These are phyloP conservation scores for Nemania abortiva DNA, from an alignment of 2,329 filamentous ascomycete genomes.

Conservation along the genomic window DNA sequence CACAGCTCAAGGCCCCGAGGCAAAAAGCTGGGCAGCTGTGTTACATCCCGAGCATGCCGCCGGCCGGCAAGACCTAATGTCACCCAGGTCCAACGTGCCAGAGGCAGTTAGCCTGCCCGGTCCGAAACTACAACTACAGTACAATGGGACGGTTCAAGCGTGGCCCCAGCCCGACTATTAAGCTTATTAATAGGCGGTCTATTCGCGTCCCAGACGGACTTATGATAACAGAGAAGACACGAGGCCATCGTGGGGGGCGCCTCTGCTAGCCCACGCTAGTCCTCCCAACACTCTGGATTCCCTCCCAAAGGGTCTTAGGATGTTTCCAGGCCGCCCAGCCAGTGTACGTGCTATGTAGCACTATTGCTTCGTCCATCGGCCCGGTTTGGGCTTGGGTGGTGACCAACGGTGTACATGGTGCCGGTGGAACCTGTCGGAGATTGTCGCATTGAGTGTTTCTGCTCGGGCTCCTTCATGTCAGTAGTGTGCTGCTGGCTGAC, in stretches of 20 bases:
- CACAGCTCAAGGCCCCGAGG: slow-evolving; percentile 1
- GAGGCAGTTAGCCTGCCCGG: neutral
- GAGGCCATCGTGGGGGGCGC: neutral
- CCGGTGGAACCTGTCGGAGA: too few species aligned
- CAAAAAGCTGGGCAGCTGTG: neutral
- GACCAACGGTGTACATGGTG: neutral
- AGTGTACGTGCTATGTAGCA: neutral
- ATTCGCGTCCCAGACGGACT: neutral
- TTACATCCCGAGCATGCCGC: slow-evolving; percentile 19
- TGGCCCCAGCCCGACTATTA: neutral
- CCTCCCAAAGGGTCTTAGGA: slow-evolving; percentile 22
- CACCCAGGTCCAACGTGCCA: neutral
- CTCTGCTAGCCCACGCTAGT: slow-evolving; percentile 16
- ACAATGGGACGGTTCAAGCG: neutral
- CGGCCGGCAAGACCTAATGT: slow-evolving; percentile 22
- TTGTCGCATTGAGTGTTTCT: too few species aligned
- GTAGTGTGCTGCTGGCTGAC: too few species aligned
- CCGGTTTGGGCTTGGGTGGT: neutral
- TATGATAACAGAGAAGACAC: neutral
- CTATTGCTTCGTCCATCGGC: slow-evolving; percentile 5
- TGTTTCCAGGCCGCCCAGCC: neutral
- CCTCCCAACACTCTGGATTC: slow-evolving; percentile 30
- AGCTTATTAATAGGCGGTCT: slow-evolving; percentile 1
- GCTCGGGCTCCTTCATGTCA: too few species aligned
- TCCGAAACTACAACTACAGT: neutral